Percentiles rank a stretch among this genome's conserved stretches.
Evolutionary conservation across 164 flowering plant genomes (phyloP).

Genomic region (Magnolia sinica): DNA sequence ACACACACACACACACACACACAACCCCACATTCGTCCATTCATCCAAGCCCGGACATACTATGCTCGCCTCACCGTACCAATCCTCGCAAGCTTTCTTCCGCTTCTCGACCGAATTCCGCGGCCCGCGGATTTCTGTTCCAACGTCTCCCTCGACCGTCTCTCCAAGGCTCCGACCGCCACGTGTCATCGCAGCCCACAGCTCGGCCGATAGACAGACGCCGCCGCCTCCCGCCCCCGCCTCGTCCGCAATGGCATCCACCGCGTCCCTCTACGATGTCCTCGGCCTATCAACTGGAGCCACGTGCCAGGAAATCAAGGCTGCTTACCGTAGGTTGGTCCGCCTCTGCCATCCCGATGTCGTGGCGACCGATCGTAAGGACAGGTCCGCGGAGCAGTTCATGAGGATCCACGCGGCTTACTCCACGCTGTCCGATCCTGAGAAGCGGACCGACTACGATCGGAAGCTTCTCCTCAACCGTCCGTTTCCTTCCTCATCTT

Average conservation of each 20-base stretch:
- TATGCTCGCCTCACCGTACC: constrained; percentile 1
- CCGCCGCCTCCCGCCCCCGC: constrained; percentile 9
- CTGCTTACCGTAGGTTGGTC: constrained; percentile 61
- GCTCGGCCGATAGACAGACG: constrained; percentile 14
- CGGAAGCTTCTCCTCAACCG: constrained; percentile 1
- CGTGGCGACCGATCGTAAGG: constrained; percentile 15
- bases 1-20: no score
- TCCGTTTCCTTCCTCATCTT: neutral
- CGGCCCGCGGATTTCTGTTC: neutral
- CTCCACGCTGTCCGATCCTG: constrained; percentile 36
- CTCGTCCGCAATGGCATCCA: neutral
- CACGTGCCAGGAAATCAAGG: constrained; percentile 56
- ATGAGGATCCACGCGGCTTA: constrained; percentile 35
- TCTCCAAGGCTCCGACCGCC: constrained; percentile 13
- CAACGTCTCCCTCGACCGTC: neutral
- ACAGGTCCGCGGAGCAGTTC: constrained; percentile 30
- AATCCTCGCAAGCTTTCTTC: constrained; percentile 4
- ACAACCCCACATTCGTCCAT: no score
- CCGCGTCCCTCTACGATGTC: constrained; percentile 60
- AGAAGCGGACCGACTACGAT: constrained; percentile 37
- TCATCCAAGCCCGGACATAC: no score
- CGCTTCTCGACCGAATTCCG: constrained; percentile 2
- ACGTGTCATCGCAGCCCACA: constrained; percentile 21
- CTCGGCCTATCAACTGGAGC: constrained; percentile 58
- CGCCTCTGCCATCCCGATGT: constrained; percentile 69